Evolutionary conservation across 2,329 filamentous ascomycete species (phyloP).

Genomic region (Sporothrix dimorphospora): DNA sequence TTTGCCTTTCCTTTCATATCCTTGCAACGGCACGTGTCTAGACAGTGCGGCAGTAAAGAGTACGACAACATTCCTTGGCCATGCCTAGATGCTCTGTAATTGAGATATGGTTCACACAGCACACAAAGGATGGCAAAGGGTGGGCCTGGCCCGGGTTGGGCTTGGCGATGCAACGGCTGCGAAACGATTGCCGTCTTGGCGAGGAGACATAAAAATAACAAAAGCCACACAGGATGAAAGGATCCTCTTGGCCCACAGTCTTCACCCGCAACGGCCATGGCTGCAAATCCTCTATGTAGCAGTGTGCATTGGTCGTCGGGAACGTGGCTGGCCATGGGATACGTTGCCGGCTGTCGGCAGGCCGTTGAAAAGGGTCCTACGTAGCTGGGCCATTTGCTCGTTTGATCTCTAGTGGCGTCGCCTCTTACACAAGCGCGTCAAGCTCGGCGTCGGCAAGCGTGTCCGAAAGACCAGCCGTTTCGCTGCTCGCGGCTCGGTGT

Average conservation of each 20-base stretch:
- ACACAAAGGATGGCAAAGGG: not conserved
- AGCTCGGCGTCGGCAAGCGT: too few relatives aligned
- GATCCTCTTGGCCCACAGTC: not conserved
- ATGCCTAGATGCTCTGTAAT: not conserved
- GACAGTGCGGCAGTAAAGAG: not conserved
- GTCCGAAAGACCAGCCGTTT: too few relatives aligned
- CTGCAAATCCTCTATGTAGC: not conserved
- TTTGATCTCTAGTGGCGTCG: too few relatives aligned
- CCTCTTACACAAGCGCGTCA: too few relatives aligned
- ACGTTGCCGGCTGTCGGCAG: not conserved
- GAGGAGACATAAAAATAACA: not conserved
- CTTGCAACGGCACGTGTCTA: not conserved
- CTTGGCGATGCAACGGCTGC: conserved; percentile 13
- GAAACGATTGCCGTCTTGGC: not conserved
- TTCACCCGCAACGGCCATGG: not conserved
- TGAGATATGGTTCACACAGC: not conserved
- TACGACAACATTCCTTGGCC: not conserved
- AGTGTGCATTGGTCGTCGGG: not conserved
- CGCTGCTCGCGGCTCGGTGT: not conserved
- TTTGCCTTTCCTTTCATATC: not conserved
- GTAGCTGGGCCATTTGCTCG: too few relatives aligned
- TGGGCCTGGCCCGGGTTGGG: not conserved
- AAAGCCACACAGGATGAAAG: not conserved
- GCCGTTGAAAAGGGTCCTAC: not conserved
- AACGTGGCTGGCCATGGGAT: not conserved